Base-by-base conservation (phyloP, 352 stramenopile genomes). In the Globisporangium alternatum region DNA sequence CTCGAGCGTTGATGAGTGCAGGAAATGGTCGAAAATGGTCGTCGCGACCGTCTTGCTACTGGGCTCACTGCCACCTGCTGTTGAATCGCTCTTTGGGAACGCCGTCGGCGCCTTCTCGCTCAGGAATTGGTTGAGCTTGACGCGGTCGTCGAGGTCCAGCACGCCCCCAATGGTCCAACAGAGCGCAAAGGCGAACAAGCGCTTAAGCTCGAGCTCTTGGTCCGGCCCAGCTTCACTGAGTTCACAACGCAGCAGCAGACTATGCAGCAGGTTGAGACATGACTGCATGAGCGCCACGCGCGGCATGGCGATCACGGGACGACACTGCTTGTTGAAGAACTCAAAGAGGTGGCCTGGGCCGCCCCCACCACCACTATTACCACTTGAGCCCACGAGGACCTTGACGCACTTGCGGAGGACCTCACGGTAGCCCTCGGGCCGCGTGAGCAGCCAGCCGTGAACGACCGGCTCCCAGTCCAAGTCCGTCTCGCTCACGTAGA, bases 11-110 rank as follows among this genome's bases (percentile, higher is more conserved):
- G 90, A 90, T 7, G 79, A 67, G 66, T 97, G 92, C 17, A 98
- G 76, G 31, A 88, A 92, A 65, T 93, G 96, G 48, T 98, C 94
- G 57, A 97, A 98, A 39, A 98, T 85, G 21, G 90, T 97, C 55
- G 83, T 43, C 55, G 83, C 35, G 30, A 5, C 41, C 8, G 25
- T 59, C 72, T 56, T 37, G 15, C 9, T 41, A 41, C 35, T 41
- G 35, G 35, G 2, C 8, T 41, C 35, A 10, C 35, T 10, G 2
- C 35, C 35, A 13, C 35, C 35, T 41, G 8, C 35, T 41, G 35
- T 41, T 13, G 35, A 41, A 41, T 56, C 59, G 9, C 28, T 49
- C 22, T 60, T 64, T 47, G 70, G 67, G 47, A 83, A 80, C 13
- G 65, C 73, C 4, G 56, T 39, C 1, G 71, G 25, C 2, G 44